Percentiles rank a stretch among this genome's conserved stretches.
Evolutionary conservation across 176 grass and related monocot genomes (phyloP).

Genomic region (Avena eriantha): DNA sequence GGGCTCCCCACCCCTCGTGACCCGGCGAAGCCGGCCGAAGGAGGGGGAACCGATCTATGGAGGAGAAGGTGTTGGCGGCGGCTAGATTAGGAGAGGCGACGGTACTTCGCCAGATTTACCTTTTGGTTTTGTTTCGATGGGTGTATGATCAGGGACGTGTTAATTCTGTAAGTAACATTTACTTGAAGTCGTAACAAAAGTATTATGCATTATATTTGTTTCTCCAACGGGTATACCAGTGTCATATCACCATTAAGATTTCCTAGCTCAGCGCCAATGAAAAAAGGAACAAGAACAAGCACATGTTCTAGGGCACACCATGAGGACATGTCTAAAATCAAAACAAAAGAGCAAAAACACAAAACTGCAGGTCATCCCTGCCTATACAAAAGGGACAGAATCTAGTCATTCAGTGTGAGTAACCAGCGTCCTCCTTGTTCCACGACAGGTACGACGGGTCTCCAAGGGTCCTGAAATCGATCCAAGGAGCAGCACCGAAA

Average conservation of each 20-base stretch:
- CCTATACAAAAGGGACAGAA: neutral
- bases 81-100: too few species aligned
- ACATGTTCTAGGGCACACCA: neutral
- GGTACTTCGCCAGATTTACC: too few species aligned
- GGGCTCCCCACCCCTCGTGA: too few species aligned
- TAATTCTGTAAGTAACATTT: too few species aligned
- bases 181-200: too few species aligned
- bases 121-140: too few species aligned
- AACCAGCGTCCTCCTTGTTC: slow-evolving; percentile 64
- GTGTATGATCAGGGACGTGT: too few species aligned
- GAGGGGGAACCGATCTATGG: too few species aligned
- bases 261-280: neutral
- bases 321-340: neutral
- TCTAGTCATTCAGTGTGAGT: slow-evolving; percentile 36
- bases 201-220: too few species aligned
- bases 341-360: neutral
- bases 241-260: neutral
- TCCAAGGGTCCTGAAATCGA: slow-evolving; percentile 69
- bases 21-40: too few species aligned
- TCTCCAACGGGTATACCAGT: too few species aligned
- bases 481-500: neutral
- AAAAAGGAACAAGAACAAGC: neutral
- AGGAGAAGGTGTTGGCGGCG: too few species aligned
- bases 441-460: slow-evolving; percentile 86
- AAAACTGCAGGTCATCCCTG: neutral